Conservation (phyloP, 768 basidiomycete species). For the Naganishia kalamii region DNA sequence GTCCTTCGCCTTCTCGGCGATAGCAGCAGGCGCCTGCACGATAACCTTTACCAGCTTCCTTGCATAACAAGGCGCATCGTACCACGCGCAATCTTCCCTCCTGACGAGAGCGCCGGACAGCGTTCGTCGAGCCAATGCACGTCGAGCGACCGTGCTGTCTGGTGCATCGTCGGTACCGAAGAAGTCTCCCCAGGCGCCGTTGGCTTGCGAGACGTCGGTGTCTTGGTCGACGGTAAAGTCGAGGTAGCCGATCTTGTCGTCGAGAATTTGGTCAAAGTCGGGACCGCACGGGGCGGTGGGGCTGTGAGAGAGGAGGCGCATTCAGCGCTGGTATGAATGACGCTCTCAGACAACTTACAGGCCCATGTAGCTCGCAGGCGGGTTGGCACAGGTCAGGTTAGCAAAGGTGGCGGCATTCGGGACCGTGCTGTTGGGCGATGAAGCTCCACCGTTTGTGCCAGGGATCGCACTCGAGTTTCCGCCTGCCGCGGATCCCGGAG, state of each 20-base stretch:
- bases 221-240: neutral
- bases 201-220: neutral
- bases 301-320: neutral
- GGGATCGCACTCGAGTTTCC: neutral
- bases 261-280: conserved; percentile 18
- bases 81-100: neutral
- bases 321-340: neutral
- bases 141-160: neutral
- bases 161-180: neutral
- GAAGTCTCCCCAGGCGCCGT: neutral
- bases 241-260: conserved; percentile 17
- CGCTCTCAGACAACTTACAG: neutral
- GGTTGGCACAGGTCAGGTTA: conserved; percentile 1
- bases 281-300: conserved; percentile 23
- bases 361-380: neutral
- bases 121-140: neutral
- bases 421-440: neutral
- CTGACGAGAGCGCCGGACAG: neutral
- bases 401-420: neutral
- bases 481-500: neutral
- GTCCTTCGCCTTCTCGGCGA: neutral
- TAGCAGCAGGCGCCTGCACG: neutral
- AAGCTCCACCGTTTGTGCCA: neutral
- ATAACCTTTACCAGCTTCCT: neutral
- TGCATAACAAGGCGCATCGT: neutral